Base-by-base conservation (phyloP, 768 basidiomycete species). In the Leucosporidium yakuticum region DNA sequence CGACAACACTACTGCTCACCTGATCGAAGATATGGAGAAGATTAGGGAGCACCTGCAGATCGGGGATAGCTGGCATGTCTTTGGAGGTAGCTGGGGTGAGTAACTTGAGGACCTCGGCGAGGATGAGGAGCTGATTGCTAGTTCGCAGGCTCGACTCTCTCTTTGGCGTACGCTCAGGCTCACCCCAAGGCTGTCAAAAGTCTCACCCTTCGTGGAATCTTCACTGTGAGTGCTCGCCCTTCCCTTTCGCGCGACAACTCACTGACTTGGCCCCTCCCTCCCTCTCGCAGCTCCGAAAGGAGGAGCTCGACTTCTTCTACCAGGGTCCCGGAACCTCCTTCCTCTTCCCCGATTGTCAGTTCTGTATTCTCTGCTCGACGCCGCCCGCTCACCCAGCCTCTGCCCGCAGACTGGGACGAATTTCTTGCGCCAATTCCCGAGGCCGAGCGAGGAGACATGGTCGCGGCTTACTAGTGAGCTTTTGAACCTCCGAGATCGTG, bases 1-100 rank as follows among this genome's bases (percentile, higher is more conserved):
- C 72, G 87, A 92, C 60, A 97, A 97, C 79, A 96, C 91, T 3
- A 96, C 93, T 7, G 92, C 90, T 90, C 88, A 91, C 76, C 85
- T 95, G 51, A 91, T 97, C 31, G 88, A 85, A 70, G 94, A 97
- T 76, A 85, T 92, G 15, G 94, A 97, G 77, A 87, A 81, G 74
- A 68, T 76, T 31, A 84, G 94, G 65, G 82, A 87, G 76, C 84
- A 88, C 66, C 83, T 97, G 21, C 80, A 80, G 51, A 83, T 97
- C 64, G 59, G 27, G 0, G 86, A 90, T 25, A 90, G 86, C 76
- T 96, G 92, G 93, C 87, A 94, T 65, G 90, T 96, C 32, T 96
- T 97, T 76, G 94, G 94, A 34, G 93, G 93, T 14, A 90, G 34
- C 88, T 59, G 95, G 93, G 92, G 89, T 64, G 27, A 15, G 55